phyloP scores from a whole-genome alignment of 768 basidiomycete genomes.

The Amylocystis lapponica region DNA sequence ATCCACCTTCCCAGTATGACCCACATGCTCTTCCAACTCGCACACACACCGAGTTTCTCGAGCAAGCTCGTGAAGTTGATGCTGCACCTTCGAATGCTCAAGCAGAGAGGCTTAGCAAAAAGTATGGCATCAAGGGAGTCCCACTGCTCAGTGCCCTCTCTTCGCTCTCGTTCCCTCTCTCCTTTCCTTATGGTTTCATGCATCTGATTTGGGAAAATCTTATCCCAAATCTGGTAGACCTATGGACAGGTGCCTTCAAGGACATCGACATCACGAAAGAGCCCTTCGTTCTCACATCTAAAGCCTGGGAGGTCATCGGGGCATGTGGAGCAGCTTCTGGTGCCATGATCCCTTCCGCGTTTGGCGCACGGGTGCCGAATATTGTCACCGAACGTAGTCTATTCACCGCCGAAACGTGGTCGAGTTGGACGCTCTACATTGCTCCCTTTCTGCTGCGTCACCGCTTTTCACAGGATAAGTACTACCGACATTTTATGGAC shows the following conservation, averaged over 20 bases:
- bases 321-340: constrained; percentile 14
- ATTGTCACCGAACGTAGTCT: constrained; percentile 14
- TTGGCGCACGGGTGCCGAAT: constrained; percentile 22
- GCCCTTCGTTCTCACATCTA: constrained; percentile 3
- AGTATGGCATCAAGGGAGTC: constrained; percentile 11
- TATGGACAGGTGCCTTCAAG: constrained; percentile 22
- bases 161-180: constrained; percentile 12
- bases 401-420: constrained; percentile 32
- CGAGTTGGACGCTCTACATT: constrained; percentile 33
- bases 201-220: constrained; percentile 24
- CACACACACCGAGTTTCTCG: no score
- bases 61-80: no score
- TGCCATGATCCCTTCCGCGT: constrained; percentile 33
- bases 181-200: constrained; percentile 25
- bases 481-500: constrained; percentile 35
- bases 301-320: constrained; percentile 22
- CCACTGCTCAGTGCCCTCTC: constrained; percentile 3
- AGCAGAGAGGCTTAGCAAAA: constrained; percentile 5
- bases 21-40: no score
- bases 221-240: constrained; percentile 13
- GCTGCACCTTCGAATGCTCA: constrained; percentile 2
- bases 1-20: no score
- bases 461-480: constrained; percentile 25
- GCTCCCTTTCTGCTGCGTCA: constrained; percentile 31
- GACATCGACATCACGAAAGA: constrained; percentile 10